These are phyloP conservation scores for Monosporascus ibericus DNA, from an alignment of 2,329 filamentous ascomycete species.

Conservation along the genomic window DNA sequence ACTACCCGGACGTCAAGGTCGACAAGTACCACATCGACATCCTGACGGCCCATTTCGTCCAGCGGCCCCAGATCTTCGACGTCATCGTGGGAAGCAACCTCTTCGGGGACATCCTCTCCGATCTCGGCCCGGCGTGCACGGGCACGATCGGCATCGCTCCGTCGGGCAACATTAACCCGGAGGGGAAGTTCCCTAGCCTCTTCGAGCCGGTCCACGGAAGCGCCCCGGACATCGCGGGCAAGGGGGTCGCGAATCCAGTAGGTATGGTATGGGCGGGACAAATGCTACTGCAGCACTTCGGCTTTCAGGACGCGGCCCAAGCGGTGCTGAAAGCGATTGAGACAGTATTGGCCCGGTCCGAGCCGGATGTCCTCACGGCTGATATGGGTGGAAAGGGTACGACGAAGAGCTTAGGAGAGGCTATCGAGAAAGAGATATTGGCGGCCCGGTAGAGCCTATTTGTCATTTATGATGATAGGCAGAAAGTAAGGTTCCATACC, in stretches of 20 bases:
- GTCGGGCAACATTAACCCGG: slow-evolving; percentile 57
- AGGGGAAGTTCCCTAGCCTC: slow-evolving; percentile 52
- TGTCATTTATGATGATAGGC: no score
- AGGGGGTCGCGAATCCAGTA: slow-evolving; percentile 57
- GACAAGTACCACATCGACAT: slow-evolving; percentile 62
- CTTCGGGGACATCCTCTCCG: slow-evolving; percentile 56
- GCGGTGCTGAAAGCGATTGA: slow-evolving; percentile 25
- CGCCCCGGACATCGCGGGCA: slow-evolving; percentile 59
- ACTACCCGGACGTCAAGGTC: slow-evolving; percentile 49
- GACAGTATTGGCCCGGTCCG: slow-evolving; percentile 31
- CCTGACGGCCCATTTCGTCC: slow-evolving; percentile 56
- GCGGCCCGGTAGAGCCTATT: neutral
- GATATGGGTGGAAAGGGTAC: slow-evolving; percentile 54
- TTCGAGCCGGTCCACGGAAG: slow-evolving; percentile 61
- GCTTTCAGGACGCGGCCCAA: slow-evolving; percentile 49
- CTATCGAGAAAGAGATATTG: slow-evolving; percentile 29
- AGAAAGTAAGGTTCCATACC: no score
- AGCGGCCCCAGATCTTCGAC: slow-evolving; percentile 50
- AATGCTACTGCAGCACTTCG: slow-evolving; percentile 62
- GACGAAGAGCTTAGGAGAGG: slow-evolving; percentile 54
- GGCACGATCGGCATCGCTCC: slow-evolving; percentile 63
- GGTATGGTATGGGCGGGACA: slow-evolving; percentile 65
- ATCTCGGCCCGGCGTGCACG: slow-evolving; percentile 57
- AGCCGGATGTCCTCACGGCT: slow-evolving; percentile 45
- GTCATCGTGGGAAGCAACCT: slow-evolving; percentile 58